Base-by-base conservation (phyloP, 2,329 filamentous ascomycete species). In the Pseudocercospora ulei region DNA sequence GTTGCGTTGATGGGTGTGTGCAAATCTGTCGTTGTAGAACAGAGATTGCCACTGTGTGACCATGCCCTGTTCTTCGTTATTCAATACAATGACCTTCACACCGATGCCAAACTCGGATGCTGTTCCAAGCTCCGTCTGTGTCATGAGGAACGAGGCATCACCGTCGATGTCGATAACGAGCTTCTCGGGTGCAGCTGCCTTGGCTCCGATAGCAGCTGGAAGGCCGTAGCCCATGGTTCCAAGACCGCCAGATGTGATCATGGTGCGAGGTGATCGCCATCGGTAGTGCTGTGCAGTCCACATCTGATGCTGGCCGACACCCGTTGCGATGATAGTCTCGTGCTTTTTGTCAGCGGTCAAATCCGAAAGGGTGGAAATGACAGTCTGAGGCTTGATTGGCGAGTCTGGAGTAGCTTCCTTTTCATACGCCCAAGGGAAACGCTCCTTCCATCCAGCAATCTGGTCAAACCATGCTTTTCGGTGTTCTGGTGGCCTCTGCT, bases 81-180 rank as follows among this genome's bases (percentile, higher is more conserved):
- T 96, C 39, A 98, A 65, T 16, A 96, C 72, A 53, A 96, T 85
- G 44, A 96, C 73, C 73, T 96, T 96, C 63, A 93, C 80, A 49
- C 83, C 87, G 61, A 96, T 95, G 67, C 90, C 83, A 71, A 96
- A 96, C 66, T 98, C 87, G 5, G 82, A 76, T 26, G 87, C 87
- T 1, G 88, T 95, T 29, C 82, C 83, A 37, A 98, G 77, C 67
- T 98, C 90, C 1, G 88, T 95, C 43, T 95, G 72, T 4, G 90
- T 96, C 90, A 98, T 96, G 72, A 85, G 84, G 70, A 98, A 96
- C 3, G 87, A 95, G n/a, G 88, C 90, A 61, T 96, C 90, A 47
- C 90, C 90, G 60, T 98, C 90, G 56, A 96, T 92, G 62, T 96
- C 88, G 43, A 96, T 77, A 44, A 96, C 88, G 35, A 93, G 75